Evolutionary conservation across 2,329 filamentous ascomycete species (phyloP), one percentile per base, ranked within the genome.

Genomic region (Cytospora schulzeri): DNA sequence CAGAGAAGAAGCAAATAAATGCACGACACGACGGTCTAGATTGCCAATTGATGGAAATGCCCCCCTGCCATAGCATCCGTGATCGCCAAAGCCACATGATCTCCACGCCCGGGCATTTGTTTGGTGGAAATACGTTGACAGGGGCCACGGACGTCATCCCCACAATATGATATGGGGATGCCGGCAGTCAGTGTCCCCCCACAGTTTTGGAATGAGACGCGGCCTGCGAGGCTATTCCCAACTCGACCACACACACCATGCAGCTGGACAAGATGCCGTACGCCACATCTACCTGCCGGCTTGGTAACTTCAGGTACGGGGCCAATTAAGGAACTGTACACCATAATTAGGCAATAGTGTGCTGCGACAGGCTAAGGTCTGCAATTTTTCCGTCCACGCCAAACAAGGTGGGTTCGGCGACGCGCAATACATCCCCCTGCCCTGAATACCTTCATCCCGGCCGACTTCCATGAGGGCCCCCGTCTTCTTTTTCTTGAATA

Each of bases 81-180:
- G n/a, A 48, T 48, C 45, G n/a, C n/a, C n/a, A 50, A 35, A 28
- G 31, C 59, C 59, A 50, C 52, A 8, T 22, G 17, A 29, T 19
- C 29, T 29, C 52, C 59, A 62, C 38, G 52, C 38, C 41, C 45
- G 53, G 38, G 50, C 22, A 26, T 35, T 35, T 38, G 51, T 45
- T 61, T 61, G 59, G 59, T 62, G 59, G 59, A 62, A 62, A 50
- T 56, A 62, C 55, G 33, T 31, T 31, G n/a, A n/a, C n/a, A n/a
- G 51, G 52, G 59, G 50, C 48, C 55, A 55, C 48, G 35, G 22
- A 38, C 51, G n/a, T 48, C 38, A 19, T 41, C 38, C 15, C 50
- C 35, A 35, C 54, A 26, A n/a, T 48, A 55, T 50, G 33, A 26
- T 50, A 38, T 54, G 35, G 41, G 41, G 45, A 48, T 24, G n/a